These are phyloP conservation scores for Cutaneotrichosporon spelunceum DNA, from an alignment of 1,284 basidiomycete species.

Conservation along the genomic window DNA sequence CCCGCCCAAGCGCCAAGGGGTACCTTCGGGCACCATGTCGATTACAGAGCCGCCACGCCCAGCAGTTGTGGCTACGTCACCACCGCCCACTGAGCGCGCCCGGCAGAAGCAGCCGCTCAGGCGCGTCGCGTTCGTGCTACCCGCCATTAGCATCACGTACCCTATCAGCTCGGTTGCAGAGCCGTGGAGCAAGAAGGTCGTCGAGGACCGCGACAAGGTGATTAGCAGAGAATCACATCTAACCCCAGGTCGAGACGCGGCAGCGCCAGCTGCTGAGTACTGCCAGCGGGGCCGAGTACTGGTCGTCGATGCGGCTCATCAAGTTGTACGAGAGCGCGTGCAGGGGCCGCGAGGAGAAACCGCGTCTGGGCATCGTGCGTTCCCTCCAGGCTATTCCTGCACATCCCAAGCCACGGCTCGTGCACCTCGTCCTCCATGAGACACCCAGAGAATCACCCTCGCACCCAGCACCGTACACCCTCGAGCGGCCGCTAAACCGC, in stretches of 20 bases:
- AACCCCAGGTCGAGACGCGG: conserved; percentile 48
- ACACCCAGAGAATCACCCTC: conserved; percentile 3
- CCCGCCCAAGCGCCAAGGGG: background rate
- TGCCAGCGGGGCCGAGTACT: conserved; percentile 45
- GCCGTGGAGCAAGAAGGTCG: conserved; percentile 68
- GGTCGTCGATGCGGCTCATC: conserved; percentile 46
- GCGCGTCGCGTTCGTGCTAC: conserved; percentile 78
- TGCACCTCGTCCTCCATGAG: conserved; percentile 38
- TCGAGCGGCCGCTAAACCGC: conserved; percentile 60
- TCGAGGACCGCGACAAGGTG: conserved; percentile 44
- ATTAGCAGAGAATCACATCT: conserved; percentile 9
- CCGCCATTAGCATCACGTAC: conserved; percentile 75
- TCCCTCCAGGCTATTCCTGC: conserved; percentile 59
- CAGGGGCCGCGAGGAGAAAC: conserved; percentile 53
- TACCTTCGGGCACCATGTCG: conserved; percentile 7
- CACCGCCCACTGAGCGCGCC: conserved; percentile 25
- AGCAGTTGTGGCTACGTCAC: background rate
- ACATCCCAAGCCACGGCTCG: conserved; percentile 34
- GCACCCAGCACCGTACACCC: conserved; percentile 23
- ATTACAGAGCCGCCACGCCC: background rate
- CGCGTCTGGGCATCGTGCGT: conserved; percentile 65
- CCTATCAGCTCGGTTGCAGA: conserved; percentile 76
- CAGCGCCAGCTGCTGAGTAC: conserved; percentile 63
- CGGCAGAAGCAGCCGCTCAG: conserved; percentile 60
- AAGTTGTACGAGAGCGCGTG: conserved; percentile 50